These are phyloP conservation scores for Trametes meyenii DNA, from an alignment of 768 basidiomycete species.

Conservation along the genomic window DNA sequence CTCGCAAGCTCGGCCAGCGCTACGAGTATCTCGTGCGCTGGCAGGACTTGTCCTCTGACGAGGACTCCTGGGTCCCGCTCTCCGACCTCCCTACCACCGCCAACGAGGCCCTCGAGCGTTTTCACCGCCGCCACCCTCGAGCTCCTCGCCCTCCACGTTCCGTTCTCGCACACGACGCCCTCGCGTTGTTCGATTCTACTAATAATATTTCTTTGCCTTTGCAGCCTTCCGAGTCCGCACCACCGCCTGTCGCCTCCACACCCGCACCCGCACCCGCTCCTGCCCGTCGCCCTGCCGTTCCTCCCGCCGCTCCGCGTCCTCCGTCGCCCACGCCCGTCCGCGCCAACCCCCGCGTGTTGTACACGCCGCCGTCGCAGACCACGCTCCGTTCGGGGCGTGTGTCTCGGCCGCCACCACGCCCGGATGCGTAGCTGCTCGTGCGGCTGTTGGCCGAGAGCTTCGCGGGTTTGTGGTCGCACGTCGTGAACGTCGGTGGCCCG, in stretches of 20 bases:
- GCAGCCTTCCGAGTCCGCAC: not conserved
- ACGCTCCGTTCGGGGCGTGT: constrained; percentile 14
- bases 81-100: constrained; percentile 36
- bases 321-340: not conserved
- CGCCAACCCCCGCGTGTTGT: not conserved
- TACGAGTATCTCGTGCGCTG: no score
- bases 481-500: no score
- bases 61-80: constrained; percentile 41
- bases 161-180: constrained; percentile 7
- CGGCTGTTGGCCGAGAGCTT: not conserved
- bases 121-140: constrained; percentile 38
- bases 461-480: not conserved
- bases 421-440: not conserved
- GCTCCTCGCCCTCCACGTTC: constrained; percentile 35
- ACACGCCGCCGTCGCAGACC: constrained; percentile 6
- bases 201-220: not conserved
- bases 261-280: not conserved
- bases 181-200: not conserved
- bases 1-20: no score
- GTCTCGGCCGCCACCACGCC: not conserved
- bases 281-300: not conserved
- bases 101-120: constrained; percentile 37
- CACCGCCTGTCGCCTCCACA: not conserved
- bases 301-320: not conserved
- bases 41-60: constrained; percentile 29